Percentiles rank a stretch among this genome's conserved stretches.
Conservation (phyloP, 2,329 filamentous ascomycete species). For the Stemphylium beticola region DNA sequence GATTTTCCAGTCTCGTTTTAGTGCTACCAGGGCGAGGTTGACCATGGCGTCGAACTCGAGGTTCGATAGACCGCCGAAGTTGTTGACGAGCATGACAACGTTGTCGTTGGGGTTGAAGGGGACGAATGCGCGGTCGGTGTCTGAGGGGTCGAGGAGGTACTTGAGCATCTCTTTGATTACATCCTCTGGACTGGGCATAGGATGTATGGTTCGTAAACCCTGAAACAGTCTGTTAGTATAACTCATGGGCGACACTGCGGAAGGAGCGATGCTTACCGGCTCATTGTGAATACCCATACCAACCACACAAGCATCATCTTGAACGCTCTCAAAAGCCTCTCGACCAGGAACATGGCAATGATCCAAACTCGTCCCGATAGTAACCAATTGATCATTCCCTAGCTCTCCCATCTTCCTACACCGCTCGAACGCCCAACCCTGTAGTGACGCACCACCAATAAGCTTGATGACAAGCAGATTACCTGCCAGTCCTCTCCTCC, state of each 20-base stretch:
- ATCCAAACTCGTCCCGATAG: constrained; percentile 59
- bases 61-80: constrained; percentile 56
- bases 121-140: constrained; percentile 58
- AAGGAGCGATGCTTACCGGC: constrained; percentile 43
- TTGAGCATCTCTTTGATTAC: constrained; percentile 57
- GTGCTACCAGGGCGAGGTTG: constrained; percentile 49
- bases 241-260: neutral
- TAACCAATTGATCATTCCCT: constrained; percentile 55
- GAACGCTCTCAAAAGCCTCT: constrained; percentile 57
- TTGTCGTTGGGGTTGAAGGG: constrained; percentile 55
- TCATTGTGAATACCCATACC: constrained; percentile 62
- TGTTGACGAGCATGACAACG: constrained; percentile 56
- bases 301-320: constrained; percentile 47
- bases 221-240: constrained; percentile 13
- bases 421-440: constrained; percentile 53
- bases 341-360: constrained; percentile 61
- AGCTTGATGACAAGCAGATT: constrained; percentile 59
- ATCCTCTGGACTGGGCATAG: constrained; percentile 57
- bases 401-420: constrained; percentile 54
- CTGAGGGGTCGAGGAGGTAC: constrained; percentile 56
- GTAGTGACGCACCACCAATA: constrained; percentile 54
- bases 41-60: constrained; percentile 58
- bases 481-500: constrained; percentile 58
- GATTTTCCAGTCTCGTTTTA: constrained; percentile 57
- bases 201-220: constrained; percentile 54